These are phyloP conservation scores for Pisolithus sp. DNA, from an alignment of 768 basidiomycete species.

Conservation along the genomic window DNA sequence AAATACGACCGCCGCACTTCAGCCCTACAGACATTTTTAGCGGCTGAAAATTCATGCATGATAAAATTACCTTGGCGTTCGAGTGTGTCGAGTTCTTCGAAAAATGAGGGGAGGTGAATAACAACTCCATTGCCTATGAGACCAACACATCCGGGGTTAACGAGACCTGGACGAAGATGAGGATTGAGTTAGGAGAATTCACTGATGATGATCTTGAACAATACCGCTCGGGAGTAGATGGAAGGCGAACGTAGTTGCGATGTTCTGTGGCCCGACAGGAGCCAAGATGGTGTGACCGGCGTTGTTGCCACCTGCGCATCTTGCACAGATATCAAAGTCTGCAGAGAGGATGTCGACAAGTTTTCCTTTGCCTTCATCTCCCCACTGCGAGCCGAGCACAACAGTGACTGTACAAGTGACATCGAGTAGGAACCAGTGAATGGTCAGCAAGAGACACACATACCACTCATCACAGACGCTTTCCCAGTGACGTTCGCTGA, in stretches of 20 bases:
- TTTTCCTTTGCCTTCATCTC: constrained; percentile 92
- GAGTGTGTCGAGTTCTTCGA: constrained; percentile 83
- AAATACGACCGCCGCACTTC: constrained; percentile 74
- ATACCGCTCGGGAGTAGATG: constrained; percentile 90
- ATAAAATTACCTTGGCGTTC: constrained; percentile 63
- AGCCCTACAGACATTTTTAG: constrained; percentile 50
- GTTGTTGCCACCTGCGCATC: constrained; percentile 98
- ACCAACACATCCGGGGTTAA: constrained; percentile 80
- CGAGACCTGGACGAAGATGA: constrained; percentile 49
- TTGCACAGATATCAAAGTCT: constrained; percentile 85
- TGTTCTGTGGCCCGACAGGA: constrained; percentile 57
- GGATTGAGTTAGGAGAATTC: background rate
- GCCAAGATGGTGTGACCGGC: constrained; percentile 98
- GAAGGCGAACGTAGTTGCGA: constrained; percentile 86
- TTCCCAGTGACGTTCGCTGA: background rate
- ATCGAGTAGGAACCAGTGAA: constrained; percentile 8
- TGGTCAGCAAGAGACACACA: background rate
- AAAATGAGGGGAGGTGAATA: constrained; percentile 92
- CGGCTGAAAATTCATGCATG: background rate
- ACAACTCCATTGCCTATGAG: constrained; percentile 96
- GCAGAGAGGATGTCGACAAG: constrained; percentile 94
- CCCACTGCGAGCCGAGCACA: constrained; percentile 87
- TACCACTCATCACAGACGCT: constrained; percentile 19
- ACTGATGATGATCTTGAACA: constrained; percentile 17
- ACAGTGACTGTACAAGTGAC: constrained; percentile 43